These are phyloP conservation scores for Rhynchosporium secalis DNA, from an alignment of 2,329 filamentous ascomycete species.

Conservation along the genomic window DNA sequence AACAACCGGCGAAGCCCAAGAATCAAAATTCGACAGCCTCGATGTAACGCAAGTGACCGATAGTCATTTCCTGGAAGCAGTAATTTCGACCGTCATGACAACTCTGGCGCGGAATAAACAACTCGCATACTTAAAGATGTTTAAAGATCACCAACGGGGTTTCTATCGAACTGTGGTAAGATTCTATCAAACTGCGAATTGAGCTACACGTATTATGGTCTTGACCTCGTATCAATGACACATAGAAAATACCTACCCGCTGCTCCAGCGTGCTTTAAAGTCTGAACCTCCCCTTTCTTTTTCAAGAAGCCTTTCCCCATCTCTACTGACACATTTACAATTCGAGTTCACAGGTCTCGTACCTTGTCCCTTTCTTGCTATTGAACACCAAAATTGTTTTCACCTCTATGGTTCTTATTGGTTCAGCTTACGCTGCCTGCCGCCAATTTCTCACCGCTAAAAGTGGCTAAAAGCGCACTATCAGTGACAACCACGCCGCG, in stretches of 20 bases:
- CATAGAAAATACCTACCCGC: conserved; percentile 4
- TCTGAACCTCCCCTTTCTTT: background rate
- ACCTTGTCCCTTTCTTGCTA: background rate
- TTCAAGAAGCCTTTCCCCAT: background rate
- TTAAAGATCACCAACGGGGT: no score
- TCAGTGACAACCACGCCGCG: background rate
- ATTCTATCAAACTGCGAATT: no score
- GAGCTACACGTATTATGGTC: no score
- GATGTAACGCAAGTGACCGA: background rate
- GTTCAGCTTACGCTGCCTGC: background rate
- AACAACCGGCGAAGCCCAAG: no score
- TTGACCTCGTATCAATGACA: conserved; percentile 1
- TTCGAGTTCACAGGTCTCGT: background rate
- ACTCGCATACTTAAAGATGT: background rate
- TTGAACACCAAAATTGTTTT: background rate
- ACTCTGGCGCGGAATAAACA: background rate
- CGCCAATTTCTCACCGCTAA: background rate
- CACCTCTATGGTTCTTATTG: background rate
- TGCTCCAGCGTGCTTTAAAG: background rate
- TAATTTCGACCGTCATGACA: background rate
- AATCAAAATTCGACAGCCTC: no score
- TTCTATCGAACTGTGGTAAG: background rate
- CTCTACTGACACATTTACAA: background rate
- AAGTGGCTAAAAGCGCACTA: background rate
- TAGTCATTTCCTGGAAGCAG: background rate